Evolutionary conservation across 345 rosid species (phyloP).

Genomic region (Nephelium lappaceum): DNA sequence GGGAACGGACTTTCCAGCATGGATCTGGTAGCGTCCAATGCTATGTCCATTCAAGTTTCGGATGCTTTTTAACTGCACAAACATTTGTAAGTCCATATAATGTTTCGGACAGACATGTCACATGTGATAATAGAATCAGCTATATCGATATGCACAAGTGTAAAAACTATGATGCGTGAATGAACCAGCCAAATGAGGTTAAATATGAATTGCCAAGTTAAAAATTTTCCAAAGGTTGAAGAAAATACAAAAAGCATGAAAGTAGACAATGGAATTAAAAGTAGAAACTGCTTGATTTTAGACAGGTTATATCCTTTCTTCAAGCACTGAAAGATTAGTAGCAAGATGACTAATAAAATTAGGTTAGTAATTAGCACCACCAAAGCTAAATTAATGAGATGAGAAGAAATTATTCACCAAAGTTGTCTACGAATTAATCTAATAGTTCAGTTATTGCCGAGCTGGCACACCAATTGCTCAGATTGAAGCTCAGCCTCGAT

Average conservation of each 20-base stretch:
- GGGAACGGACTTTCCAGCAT: constrained; percentile 96
- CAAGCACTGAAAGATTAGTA: neutral
- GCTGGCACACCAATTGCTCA: neutral
- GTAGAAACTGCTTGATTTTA: neutral
- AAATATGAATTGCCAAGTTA: neutral
- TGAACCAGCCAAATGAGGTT: neutral
- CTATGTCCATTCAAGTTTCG: constrained; percentile 90
- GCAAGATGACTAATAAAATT: neutral
- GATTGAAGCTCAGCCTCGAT: neutral
- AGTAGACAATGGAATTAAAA: neutral
- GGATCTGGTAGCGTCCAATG: constrained; percentile 85
- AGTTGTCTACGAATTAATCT: neutral
- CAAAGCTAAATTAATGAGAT: neutral
- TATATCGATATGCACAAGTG: neutral
- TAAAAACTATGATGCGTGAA: neutral
- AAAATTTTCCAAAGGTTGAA: neutral
- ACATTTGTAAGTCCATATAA: constrained; percentile 12
- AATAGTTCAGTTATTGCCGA: neutral
- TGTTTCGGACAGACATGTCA: neutral
- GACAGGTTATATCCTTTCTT: neutral
- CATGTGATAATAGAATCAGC: neutral
- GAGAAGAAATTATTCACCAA: constrained; percentile 1
- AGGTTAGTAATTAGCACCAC: neutral
- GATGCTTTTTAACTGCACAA: constrained; percentile 80
- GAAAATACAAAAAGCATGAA: neutral